Evolutionary conservation across 2,329 filamentous ascomycete species (phyloP), one percentile per base, ranked within the genome.

Genomic region (Sarocladiaceae sp.): DNA sequence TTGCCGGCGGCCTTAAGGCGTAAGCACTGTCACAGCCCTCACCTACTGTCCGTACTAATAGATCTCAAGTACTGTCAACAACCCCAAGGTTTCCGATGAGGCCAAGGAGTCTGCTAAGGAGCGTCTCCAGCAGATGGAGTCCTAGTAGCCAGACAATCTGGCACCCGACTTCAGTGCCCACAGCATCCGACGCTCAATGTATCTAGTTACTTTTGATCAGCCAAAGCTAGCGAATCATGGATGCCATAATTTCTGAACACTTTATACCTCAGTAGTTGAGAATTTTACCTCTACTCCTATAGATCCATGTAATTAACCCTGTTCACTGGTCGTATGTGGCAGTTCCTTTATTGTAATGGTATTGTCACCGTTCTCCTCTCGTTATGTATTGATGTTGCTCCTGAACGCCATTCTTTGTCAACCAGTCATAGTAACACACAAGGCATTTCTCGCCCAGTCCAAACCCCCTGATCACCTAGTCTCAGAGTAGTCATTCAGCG

Each of bases 401-500:
- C n/a, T n/a, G n/a, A n/a, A n/a, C n/a, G n/a, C n/a, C n/a, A n/a
- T n/a, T n/a, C n/a, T n/a, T n/a, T n/a, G n/a, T n/a, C n/a, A n/a
- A n/a, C n/a, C n/a, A n/a, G n/a, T n/a, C n/a, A n/a, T n/a, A n/a
- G n/a, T n/a, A n/a, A n/a, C n/a, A n/a, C n/a, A n/a, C 33, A 19
- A 4, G 5, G 6, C 6, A 18, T 35, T 15, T 5, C 15, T 35
- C 18, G 33, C 7, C 6, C n/a, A n/a, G n/a, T 20, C 15, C 6
- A 19, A 18, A 35, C 21, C 15, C 18, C 6, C 11, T 27, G 21
- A 15, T 19, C n/a, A 43, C 19, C 40, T 32, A n/a, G 74, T 68
- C 62, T 81, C 77, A 11, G 77, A 80, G 61, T 88, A 88, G 60
- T 96, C 90, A 61, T 96, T 96, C 51, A 96, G 70, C 12, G 90